phyloP scores from a whole-genome alignment of 441 rosid species.

The Bruguiera hainesii region DNA sequence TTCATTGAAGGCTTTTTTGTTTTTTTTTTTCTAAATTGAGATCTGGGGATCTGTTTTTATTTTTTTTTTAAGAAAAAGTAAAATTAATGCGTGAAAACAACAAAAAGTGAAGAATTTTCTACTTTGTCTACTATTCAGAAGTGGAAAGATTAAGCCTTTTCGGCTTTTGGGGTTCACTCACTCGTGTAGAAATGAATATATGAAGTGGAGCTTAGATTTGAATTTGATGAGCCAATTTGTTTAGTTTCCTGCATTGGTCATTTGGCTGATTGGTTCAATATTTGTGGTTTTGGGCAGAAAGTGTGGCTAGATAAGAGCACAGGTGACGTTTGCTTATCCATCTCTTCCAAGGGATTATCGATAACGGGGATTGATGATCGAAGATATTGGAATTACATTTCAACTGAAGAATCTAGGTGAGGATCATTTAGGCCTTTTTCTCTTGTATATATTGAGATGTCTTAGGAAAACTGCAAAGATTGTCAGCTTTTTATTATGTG shows the following conservation, averaged over 20 bases:
- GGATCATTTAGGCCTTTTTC: slow-evolving; percentile 17
- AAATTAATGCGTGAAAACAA: neutral
- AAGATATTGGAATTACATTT: slow-evolving; percentile 84
- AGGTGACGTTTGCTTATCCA: slow-evolving; percentile 64
- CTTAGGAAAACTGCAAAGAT: slow-evolving; percentile 13
- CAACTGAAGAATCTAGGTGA: slow-evolving; percentile 88
- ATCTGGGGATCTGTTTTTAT: too few species aligned
- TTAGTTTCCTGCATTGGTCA: neutral
- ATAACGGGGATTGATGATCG: slow-evolving; percentile 93
- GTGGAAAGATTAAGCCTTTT: neutral
- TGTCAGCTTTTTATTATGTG: slow-evolving; percentile 19
- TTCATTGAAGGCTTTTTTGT: too few species aligned
- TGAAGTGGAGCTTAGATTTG: neutral
- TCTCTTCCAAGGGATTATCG: slow-evolving; percentile 68
- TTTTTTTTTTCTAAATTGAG: too few species aligned
- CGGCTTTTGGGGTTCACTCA: neutral
- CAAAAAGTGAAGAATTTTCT: neutral
- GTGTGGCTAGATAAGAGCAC: slow-evolving; percentile 78
- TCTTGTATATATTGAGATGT: neutral
- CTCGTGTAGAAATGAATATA: neutral
- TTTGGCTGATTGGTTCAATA: slow-evolving; percentile 9
- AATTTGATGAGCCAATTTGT: neutral
- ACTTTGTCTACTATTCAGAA: neutral
- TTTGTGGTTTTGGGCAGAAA: slow-evolving; percentile 48
- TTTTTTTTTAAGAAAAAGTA: neutral